These are phyloP conservation scores for Barnettozyma californica DNA, from an alignment of 805 yeast genomes.

Conservation along the genomic window DNA sequence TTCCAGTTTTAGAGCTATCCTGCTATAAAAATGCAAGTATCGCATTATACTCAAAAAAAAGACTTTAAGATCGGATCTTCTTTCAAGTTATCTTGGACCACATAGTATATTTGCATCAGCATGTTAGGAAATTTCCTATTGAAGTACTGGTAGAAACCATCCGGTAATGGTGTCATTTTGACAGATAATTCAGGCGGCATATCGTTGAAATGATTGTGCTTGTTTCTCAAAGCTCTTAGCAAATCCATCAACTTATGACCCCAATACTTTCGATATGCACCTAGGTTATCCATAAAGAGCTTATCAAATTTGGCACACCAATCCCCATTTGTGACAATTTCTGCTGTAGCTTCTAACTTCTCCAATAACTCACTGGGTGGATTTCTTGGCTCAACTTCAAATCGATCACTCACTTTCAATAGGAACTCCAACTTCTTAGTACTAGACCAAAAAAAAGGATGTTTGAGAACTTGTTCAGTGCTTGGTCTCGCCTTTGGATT, in stretches of 20 bases:
- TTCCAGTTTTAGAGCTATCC: neutral
- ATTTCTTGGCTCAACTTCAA: slow-evolving; percentile 78
- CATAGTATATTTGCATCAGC: slow-evolving; percentile 65
- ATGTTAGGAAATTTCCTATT: slow-evolving; percentile 69
- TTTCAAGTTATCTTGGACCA: slow-evolving; percentile 51
- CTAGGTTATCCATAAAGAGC: slow-evolving; percentile 75
- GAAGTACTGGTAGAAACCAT: slow-evolving; percentile 79
- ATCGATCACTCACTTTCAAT: slow-evolving; percentile 82
- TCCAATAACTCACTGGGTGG: slow-evolving; percentile 62
- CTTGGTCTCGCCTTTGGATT: slow-evolving; percentile 71
- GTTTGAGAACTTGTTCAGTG: slow-evolving; percentile 61
- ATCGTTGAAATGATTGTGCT: slow-evolving; percentile 92
- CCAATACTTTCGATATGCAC: slow-evolving; percentile 86
- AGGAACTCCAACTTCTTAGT: slow-evolving; percentile 77
- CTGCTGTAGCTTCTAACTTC: slow-evolving; percentile 48
- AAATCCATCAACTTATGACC: slow-evolving; percentile 76
- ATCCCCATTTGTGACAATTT: slow-evolving; percentile 52
- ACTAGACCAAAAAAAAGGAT: slow-evolving; percentile 84
- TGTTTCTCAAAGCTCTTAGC: slow-evolving; percentile 84
- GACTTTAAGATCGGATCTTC: slow-evolving; percentile 56
- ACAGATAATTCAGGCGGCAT: slow-evolving; percentile 60
- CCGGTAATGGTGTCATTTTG: slow-evolving; percentile 75
- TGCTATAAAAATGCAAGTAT: neutral
- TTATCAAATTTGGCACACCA: slow-evolving; percentile 76
- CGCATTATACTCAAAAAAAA: slow-evolving; percentile 28